Percentiles rank a stretch among this genome's conserved stretches.
phyloP scores from a whole-genome alignment of 2,329 filamentous ascomycete genomes.

The Raffaelea albimanens region DNA sequence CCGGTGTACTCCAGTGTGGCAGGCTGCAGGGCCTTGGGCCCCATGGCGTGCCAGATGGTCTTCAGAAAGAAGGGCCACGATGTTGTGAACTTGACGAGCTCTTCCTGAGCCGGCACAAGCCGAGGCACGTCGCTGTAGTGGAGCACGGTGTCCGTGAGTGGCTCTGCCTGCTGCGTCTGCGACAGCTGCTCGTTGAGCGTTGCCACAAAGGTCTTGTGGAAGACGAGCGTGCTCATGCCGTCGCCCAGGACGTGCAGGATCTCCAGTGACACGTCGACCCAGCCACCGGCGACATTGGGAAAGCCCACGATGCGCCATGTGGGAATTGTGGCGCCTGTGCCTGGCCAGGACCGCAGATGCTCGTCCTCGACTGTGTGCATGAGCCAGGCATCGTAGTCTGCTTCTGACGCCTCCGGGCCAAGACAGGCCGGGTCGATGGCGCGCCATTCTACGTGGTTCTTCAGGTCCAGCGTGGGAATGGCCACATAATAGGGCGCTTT shows the following conservation, averaged over 20 bases:
- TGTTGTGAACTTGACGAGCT: conserved; percentile 27
- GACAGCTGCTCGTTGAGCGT: conserved; percentile 25
- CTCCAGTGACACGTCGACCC: conserved; percentile 34
- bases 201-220: conserved; percentile 37
- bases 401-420: conserved; percentile 2
- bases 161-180: conserved; percentile 7
- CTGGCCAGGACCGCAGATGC: conserved; percentile 30
- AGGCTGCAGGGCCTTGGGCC: conserved; percentile 27
- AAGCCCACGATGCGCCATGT: conserved; percentile 39
- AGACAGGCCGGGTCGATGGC: neutral
- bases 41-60: conserved; percentile 29
- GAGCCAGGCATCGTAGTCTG: conserved; percentile 21
- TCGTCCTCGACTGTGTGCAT: conserved; percentile 25
- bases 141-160: conserved; percentile 14
- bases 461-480: conserved; percentile 31
- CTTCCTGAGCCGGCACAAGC: conserved; percentile 31
- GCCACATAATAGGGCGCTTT: conserved; percentile 32
- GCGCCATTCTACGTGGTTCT: conserved; percentile 29
- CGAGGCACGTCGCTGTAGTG: conserved; percentile 19
- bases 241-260: conserved; percentile 46
- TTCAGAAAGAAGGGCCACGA: conserved; percentile 30
- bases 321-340: conserved; percentile 26
- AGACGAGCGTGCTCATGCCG: conserved; percentile 36
- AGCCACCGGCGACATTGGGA: conserved; percentile 13
- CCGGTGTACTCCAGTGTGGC: conserved; percentile 27